Evolutionary conservation across 305 asterid species (phyloP).

Genomic region (Plantago rigida): DNA sequence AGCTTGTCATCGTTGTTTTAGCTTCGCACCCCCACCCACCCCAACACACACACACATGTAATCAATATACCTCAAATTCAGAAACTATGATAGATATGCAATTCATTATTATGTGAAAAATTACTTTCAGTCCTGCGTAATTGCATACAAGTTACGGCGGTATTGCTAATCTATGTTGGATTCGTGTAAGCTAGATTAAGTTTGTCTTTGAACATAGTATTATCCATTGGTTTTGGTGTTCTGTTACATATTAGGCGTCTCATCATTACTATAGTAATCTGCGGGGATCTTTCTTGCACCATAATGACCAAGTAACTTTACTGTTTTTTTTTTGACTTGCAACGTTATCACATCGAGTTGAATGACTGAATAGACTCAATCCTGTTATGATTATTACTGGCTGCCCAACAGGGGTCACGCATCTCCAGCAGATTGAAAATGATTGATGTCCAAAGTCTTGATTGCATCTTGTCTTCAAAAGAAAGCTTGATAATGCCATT

Average conservation of each 20-base stretch:
- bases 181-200: too few species aligned
- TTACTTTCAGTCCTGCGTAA: background rate
- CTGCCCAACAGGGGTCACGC: constrained; percentile 22
- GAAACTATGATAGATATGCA: constrained; percentile 20
- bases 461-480: constrained; percentile 47
- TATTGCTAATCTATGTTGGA: too few species aligned
- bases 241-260: background rate
- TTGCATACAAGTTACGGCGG: too few species aligned
- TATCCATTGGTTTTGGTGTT: too few species aligned
- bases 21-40: background rate
- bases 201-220: too few species aligned
- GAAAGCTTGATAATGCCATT: constrained; percentile 41
- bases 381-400: constrained; percentile 1
- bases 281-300: background rate
- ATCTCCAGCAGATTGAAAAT: constrained; percentile 39
- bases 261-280: background rate
- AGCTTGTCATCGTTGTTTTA: constrained; percentile 7
- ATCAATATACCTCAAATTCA: constrained; percentile 16
- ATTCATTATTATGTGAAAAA: constrained; percentile 11
- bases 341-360: background rate
- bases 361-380: background rate
- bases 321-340: too few species aligned
- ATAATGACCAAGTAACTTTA: too few species aligned
- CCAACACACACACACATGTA: too few species aligned
- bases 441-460: constrained; percentile 42